These are phyloP conservation scores for Tylopilus sp. DNA, from an alignment of 1,284 basidiomycete genomes.

Conservation along the genomic window DNA sequence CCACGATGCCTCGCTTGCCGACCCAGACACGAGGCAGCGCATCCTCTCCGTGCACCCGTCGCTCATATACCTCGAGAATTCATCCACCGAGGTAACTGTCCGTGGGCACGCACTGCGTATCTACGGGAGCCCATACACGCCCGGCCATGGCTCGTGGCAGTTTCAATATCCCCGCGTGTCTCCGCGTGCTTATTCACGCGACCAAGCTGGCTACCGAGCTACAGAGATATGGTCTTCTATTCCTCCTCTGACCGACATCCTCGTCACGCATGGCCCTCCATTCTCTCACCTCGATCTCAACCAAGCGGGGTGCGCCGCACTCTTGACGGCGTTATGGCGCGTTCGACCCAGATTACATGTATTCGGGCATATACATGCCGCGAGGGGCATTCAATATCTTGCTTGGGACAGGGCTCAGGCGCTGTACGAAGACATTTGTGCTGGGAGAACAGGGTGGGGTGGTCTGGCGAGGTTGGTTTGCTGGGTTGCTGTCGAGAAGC, in stretches of 20 bases:
- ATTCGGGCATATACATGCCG: slow-evolving; percentile 46
- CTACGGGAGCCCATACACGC: slow-evolving; percentile 23
- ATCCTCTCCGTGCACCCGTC: slow-evolving; percentile 3
- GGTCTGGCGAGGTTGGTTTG: slow-evolving; percentile 16
- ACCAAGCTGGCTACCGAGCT: neutral
- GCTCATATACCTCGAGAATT: slow-evolving; percentile 10
- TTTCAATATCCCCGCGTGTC: slow-evolving; percentile 12
- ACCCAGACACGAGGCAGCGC: neutral
- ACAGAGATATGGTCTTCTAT: slow-evolving; percentile 27
- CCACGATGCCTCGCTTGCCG: slow-evolving; percentile 8
- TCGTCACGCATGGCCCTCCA: slow-evolving; percentile 47
- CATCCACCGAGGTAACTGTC: slow-evolving; percentile 9
- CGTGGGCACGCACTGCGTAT: slow-evolving; percentile 11
- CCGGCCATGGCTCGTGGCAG: slow-evolving; percentile 10
- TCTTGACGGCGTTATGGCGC: slow-evolving; percentile 36
- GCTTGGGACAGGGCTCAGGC: slow-evolving; percentile 33
- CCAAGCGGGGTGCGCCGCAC: slow-evolving; percentile 33
- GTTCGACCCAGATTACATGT: slow-evolving; percentile 40
- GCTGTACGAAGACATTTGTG: slow-evolving; percentile 35
- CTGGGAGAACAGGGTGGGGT: slow-evolving; percentile 23
- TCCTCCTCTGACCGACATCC: slow-evolving; percentile 37
- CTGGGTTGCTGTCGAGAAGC: slow-evolving; percentile 5
- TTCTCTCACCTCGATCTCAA: slow-evolving; percentile 33
- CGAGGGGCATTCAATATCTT: slow-evolving; percentile 34
- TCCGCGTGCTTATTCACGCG: neutral